Percentiles rank a stretch among this genome's conserved stretches.
These are phyloP conservation scores for Saposhnikovia divaricata DNA, from an alignment of 129 eudicot species.

Conservation along the genomic window DNA sequence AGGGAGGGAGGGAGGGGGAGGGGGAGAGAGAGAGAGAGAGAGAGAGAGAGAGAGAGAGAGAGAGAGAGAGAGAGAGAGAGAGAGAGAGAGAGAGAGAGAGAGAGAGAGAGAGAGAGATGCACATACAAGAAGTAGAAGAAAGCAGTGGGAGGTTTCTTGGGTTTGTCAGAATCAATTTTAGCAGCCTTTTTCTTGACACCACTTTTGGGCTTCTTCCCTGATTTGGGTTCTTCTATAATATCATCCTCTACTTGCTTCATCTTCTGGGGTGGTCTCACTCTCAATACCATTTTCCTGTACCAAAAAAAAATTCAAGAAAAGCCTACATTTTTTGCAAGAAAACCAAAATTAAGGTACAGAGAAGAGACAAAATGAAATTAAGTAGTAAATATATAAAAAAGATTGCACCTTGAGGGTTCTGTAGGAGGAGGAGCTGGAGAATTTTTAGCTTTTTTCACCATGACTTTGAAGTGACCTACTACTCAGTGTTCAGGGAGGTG, in stretches of 20 bases:
- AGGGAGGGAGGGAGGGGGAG: too few species aligned
- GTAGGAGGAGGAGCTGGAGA: constrained; percentile 19
- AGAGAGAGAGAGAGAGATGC: background rate
- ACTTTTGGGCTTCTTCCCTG: constrained; percentile 38
- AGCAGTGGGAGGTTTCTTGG: constrained; percentile 96
- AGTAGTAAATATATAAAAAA: background rate
- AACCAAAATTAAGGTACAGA: background rate
- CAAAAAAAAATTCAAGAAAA: background rate
- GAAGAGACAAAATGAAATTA: constrained; percentile 1
- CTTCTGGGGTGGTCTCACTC: constrained; percentile 24
- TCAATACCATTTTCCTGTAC: constrained; percentile 44
- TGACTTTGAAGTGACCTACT: constrained; percentile 13
- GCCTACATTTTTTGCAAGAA: background rate
- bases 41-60: too few species aligned
- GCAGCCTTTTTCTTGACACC: constrained; percentile 33
- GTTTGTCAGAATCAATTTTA: constrained; percentile 57
- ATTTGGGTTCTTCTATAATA: constrained; percentile 2
- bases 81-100: too few species aligned
- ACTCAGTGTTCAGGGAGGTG: constrained; percentile 6
- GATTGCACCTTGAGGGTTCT: constrained; percentile 12
- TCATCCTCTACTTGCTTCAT: constrained; percentile 19
- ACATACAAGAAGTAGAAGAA: constrained; percentile 88
- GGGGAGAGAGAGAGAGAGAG: too few species aligned
- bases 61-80: too few species aligned
- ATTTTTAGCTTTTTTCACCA: constrained; percentile 29